Conservation (phyloP, 2,329 filamentous ascomycete genomes). For the Xylaria polymorpha region DNA sequence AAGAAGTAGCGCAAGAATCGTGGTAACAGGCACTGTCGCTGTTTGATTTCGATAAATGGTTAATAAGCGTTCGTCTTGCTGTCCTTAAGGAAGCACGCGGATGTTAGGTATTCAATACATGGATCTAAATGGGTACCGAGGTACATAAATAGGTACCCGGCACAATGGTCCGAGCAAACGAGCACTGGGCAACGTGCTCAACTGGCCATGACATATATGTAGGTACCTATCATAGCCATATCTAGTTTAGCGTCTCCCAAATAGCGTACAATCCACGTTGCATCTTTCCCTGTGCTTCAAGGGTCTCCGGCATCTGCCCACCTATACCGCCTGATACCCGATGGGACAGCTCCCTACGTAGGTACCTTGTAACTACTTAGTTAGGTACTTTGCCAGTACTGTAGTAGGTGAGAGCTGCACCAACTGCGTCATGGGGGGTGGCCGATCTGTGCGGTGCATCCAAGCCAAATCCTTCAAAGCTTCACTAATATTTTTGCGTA, state of each 20-base stretch:
- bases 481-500: constrained; percentile 4
- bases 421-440: constrained; percentile 1
- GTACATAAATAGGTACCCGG: constrained; percentile 1
- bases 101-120: not conserved
- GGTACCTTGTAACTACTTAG: not conserved
- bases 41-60: not conserved
- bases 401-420: not conserved
- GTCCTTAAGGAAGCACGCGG: constrained; percentile 16
- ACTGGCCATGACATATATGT: too few relatives aligned
- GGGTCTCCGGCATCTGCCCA: constrained; percentile 38
- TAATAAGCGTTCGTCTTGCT: constrained; percentile 17
- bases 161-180: not conserved
- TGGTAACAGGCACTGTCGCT: not conserved
- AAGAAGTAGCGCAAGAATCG: not conserved
- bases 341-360: not conserved
- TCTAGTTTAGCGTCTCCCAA: constrained; percentile 17
- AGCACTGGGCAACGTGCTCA: too few relatives aligned
- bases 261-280: constrained; percentile 38
- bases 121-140: not conserved
- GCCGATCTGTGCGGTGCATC: not conserved
- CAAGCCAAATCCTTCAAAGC: not conserved
- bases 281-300: not conserved
- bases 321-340: constrained; percentile 36
- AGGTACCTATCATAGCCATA: not conserved
- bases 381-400: not conserved